Evolutionary conservation across 345 rosid genomes (phyloP), one percentile per base, ranked within the genome.

Genomic region (Eucalyptus leucophloia): DNA sequence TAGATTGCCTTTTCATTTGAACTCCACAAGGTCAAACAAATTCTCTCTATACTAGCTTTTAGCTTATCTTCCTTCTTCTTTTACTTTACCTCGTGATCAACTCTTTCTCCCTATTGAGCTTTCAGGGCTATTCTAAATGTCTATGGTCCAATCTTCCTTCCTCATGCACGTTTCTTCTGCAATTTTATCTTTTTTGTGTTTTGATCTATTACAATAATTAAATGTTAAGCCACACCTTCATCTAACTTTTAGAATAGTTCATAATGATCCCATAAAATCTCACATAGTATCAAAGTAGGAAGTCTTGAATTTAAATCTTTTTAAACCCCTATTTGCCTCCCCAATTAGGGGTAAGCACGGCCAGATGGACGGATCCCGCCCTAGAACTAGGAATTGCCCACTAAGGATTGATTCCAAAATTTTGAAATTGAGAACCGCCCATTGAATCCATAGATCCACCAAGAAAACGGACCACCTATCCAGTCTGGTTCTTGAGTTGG

Each of bases 351-450:
- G 24, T 19, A 53, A 53, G 24, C 5, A 19, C 19, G 24, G 24
- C 0, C 0, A 1, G 3, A 10, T 53, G 24, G 56, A 53, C 0
- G 1, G 2, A 19, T 53, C 24, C 24, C 10, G 19, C 2, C 0
- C 56, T 53, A 53, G 10, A 53, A 53, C 24, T 0, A 53, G 0
- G 2, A 53, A 53, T 53, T 53, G 24, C 5, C 24, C 24, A 53
- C 56, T 19, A 53, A 53, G 24, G 56, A 53, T 0, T 19, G 0
- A 53, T 53, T 53, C 24, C 56, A 53, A 53, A 53, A 2, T 3
- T 19, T 19, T 19, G 24, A 10, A 53, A 53, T 0, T 0, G 0
- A 53, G 24, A 53, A 53, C 10, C 4, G 26, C 14, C 13, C 2
- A 26, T 26, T 58, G 14, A 24, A 0, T 58, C 65, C 14, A 26